phyloP scores from a whole-genome alignment of 352 stramenopile genomes.

The Globisporangium spiculum region DNA sequence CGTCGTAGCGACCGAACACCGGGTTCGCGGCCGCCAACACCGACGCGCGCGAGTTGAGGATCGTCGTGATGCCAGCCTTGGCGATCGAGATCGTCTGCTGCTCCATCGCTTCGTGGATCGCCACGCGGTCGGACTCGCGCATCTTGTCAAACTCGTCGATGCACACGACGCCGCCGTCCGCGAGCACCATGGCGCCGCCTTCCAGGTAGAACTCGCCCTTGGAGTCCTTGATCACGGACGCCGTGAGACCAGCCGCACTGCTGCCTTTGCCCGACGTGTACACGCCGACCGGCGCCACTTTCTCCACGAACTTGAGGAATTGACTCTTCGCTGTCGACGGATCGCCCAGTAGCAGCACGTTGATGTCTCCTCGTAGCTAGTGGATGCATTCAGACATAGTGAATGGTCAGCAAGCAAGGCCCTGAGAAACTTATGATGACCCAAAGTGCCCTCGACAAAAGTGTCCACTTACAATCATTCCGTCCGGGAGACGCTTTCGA shows the following conservation, averaged over 20 bases:
- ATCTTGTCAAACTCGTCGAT: constrained; percentile 99
- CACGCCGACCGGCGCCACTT: constrained; percentile 95
- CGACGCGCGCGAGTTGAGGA: constrained; percentile 93
- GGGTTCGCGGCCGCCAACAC: constrained; percentile 97
- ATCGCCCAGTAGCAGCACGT: constrained; percentile 97
- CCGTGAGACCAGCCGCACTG: constrained; percentile 96
- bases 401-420: neutral
- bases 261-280: constrained; percentile 99
- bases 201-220: constrained; percentile 99
- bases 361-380: constrained; percentile 96
- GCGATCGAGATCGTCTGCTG: constrained; percentile 99
- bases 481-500: constrained; percentile 93
- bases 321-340: constrained; percentile 98
- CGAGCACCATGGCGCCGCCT: constrained; percentile 96
- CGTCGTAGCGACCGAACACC: constrained; percentile 98
- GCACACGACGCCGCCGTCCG: constrained; percentile 97
- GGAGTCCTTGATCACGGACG: constrained; percentile 93
- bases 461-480: constrained; percentile 81
- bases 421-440: neutral
- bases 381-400: neutral
- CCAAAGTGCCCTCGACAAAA: neutral
- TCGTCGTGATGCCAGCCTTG: constrained; percentile 99
- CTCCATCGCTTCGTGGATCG: constrained; percentile 99
- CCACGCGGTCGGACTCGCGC: constrained; percentile 92
- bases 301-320: constrained; percentile 98